Conservation (phyloP, 371 early-diverging fungal species). For the Circinella umbellata region DNA sequence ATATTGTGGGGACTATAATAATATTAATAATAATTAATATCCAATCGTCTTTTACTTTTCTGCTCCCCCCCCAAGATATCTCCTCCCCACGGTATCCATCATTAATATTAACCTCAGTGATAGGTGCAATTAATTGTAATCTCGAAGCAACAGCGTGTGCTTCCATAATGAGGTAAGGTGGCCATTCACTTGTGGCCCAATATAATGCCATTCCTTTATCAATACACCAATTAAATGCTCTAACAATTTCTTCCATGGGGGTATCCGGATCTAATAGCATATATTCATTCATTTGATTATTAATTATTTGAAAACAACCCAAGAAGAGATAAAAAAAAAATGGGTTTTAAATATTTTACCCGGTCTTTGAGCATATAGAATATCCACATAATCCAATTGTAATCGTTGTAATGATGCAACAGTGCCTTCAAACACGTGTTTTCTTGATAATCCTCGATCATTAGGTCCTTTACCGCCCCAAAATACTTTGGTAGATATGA, state of each 20-base stretch:
- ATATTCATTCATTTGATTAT: not conserved
- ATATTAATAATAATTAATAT: no score
- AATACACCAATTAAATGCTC: constrained; percentile 87
- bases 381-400: constrained; percentile 81
- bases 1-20: constrained; percentile 80
- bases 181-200: constrained; percentile 92
- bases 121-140: constrained; percentile 72
- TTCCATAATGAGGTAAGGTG: constrained; percentile 78
- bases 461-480: constrained; percentile 86
- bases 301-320: not conserved
- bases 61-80: no score
- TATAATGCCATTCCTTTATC: constrained; percentile 85
- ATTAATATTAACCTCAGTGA: constrained; percentile 51
- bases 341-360: constrained; percentile 30
- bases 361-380: constrained; percentile 86
- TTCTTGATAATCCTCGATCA: constrained; percentile 83
- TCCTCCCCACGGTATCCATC: not conserved
- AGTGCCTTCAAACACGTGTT: constrained; percentile 87
- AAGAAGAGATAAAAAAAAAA: not conserved
- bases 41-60: no score
- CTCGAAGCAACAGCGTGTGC: constrained; percentile 75
- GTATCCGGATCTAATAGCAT: constrained; percentile 48
- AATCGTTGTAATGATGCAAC: constrained; percentile 76
- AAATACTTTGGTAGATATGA: constrained; percentile 85
- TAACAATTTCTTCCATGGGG: constrained; percentile 86